Evolutionary conservation across 805 yeast species (phyloP).

Genomic region (Ogataea minuta): DNA sequence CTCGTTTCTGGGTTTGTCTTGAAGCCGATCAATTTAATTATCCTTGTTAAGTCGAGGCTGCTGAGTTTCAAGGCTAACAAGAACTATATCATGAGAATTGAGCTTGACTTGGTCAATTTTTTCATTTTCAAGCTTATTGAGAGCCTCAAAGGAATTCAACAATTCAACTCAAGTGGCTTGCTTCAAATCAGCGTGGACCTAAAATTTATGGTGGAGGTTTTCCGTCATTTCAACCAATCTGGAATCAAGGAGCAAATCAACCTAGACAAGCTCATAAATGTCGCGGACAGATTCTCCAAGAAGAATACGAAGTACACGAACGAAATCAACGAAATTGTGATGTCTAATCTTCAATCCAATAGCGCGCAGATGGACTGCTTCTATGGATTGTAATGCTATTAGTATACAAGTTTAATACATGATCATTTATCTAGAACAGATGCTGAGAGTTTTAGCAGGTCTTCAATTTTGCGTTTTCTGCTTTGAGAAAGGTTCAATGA

Average conservation of each 20-base stretch:
- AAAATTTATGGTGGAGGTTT: conserved; percentile 20
- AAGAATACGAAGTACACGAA: conserved; percentile 19
- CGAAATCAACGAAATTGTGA: conserved; percentile 20
- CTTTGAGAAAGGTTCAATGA: conserved; percentile 1
- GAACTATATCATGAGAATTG: conserved; percentile 21
- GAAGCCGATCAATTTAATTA: conserved; percentile 26
- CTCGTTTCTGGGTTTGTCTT: conserved; percentile 24
- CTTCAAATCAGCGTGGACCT: conserved; percentile 28
- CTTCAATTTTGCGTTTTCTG: conserved; percentile 19
- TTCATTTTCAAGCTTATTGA: conserved; percentile 26
- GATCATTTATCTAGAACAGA: conserved; percentile 20
- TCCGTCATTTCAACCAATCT: conserved; percentile 22
- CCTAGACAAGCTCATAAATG: conserved; percentile 20
- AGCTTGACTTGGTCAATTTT: conserved; percentile 23
- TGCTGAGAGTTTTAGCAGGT: conserved; percentile 27
- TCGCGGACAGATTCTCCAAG: conserved; percentile 20
- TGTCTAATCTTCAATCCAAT: conserved; percentile 21
- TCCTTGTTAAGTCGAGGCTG: conserved; percentile 28
- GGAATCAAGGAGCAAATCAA: conserved; percentile 18
- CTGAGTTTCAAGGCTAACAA: conserved; percentile 19
- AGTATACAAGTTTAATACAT: conserved; percentile 11
- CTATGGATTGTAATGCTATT: conserved; percentile 11
- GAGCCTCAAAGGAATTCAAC: conserved; percentile 21
- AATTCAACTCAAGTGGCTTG: conserved; percentile 25
- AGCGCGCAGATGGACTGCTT: conserved; percentile 31